Base-by-base conservation (phyloP, 306 rosid species). In the Lathyrus sativus region DNA sequence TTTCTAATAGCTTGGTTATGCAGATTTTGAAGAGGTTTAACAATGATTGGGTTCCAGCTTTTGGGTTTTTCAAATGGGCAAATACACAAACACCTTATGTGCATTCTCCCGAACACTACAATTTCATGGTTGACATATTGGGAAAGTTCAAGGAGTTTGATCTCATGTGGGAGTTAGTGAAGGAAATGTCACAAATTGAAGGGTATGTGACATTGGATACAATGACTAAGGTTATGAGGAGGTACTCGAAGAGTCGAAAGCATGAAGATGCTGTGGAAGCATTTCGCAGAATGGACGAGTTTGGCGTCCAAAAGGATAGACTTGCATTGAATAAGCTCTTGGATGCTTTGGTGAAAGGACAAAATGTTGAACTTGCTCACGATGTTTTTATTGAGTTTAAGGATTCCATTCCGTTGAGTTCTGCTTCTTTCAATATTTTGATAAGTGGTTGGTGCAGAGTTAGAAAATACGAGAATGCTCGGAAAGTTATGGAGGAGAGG, bases 51-150 rank as follows among this genome's bases (percentile, higher is more conserved):
- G 73, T 82, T 49, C 50, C 82, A 0, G 97, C 96, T 19, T 86
- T 80, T 1, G 96, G 96, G 0, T 62, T 86, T 79, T 88, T 93
- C 87, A 67, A 0, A 14, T 93, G 97, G 98, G 89, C 97, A 68
- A 88, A 86, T 78, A 13, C 38, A 3, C 97, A 82, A 82, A 79
- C 88, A 17, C 83, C 87, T 69, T 93, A 90, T 63, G 42, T 7
- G 84, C 96, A 82, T 85, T 62, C 81, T 13, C 83, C 83, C 0
- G 84, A 83, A 44, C 19, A 31, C 1, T 92, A 83, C 39, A 76
- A 85, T 50, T 80, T 54, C 4, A 90, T 88, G 88, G 83, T 88
- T 15, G 96, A 86, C 17, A 78, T 90, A 10, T 58, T 88, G 65
- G 96, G 96, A 10, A 92, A 78, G 57, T 57, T 78, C 2, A 82